These are phyloP conservation scores for Hypoxylon sp. DNA, from an alignment of 2,329 filamentous ascomycete species.

Conservation along the genomic window DNA sequence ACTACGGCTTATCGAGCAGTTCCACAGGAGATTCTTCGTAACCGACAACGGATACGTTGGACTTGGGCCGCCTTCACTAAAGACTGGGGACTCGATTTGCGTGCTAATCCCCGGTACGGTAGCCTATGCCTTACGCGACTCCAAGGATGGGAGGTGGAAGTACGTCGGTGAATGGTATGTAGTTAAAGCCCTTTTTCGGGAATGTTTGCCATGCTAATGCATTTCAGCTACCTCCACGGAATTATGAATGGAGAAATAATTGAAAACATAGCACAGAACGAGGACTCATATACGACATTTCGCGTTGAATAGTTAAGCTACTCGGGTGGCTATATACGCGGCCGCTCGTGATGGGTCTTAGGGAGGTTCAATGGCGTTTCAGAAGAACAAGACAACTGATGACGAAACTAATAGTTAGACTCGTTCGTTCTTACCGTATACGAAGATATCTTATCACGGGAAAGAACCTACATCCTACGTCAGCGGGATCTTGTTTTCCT, in stretches of 20 bases:
- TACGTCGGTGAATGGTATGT: background rate
- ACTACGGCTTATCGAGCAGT: background rate
- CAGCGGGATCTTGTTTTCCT: background rate
- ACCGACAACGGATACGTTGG: background rate
- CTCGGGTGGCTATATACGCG: too few relatives aligned
- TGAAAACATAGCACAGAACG: background rate
- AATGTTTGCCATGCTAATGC: background rate
- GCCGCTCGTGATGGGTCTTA: too few relatives aligned
- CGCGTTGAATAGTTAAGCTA: background rate
- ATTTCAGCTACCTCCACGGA: conserved; percentile 1
- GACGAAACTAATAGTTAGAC: background rate
- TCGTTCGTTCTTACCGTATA: background rate
- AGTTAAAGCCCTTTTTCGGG: background rate
- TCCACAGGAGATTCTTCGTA: background rate
- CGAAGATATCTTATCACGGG: background rate
- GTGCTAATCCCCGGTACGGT: background rate
- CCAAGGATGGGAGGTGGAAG: background rate
- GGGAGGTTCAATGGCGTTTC: background rate
- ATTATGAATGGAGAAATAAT: background rate
- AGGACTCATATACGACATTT: background rate
- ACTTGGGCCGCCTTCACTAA: background rate
- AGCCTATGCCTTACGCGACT: background rate
- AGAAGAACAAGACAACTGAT: background rate
- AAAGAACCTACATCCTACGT: background rate
- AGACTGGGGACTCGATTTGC: background rate